Base-by-base conservation (phyloP, 495 filamentous ascomycete species). In the Daldinia vernicosa region DNA sequence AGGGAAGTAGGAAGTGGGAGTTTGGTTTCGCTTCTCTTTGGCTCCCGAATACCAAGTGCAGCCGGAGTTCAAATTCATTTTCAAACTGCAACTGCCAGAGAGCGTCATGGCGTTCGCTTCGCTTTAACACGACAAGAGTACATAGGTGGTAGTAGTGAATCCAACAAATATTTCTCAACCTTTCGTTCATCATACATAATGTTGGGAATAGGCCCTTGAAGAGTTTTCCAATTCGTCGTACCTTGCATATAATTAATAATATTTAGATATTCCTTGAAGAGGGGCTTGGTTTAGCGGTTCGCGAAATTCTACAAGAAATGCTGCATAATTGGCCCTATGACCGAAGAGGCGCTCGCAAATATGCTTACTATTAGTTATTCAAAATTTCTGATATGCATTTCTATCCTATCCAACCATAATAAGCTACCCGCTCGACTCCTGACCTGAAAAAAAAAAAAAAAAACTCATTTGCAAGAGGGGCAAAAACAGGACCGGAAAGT, bases 81-180 rank as follows among this genome's bases (percentile, higher is more conserved):
- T 53, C 27, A 6, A 22, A 60, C 17, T 47, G 55, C 35, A 22
- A 60, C 17, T 47, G 55, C 35, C 67, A 70, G 58, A 59, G 40
- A 50, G 63, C 51, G 57, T 55, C n/a, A 19, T 26, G 62, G 69
- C 52, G 52, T 66, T 59, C 58, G 52, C 58, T 56, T 63, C 53
- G 22, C 54, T 39, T 50, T 27, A 33, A 57, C 37, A 55, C 45
- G 58, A 63, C 39, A 59, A 32, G 58, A 69, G 63, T 66, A 71
- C 69, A 71, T 71, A 71, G 63, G 68, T 3, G 57, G 27, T 62
- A 58, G 63, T 66, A 71, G 57, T 62, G 26, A 71, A 72, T 72
- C 63, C 50, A 60, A 72, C 33, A 60, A 60, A 70, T 55, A 45
- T 56, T 60, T 35, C 24, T 50, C 11, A 62, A 67, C 15, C 24